These are phyloP conservation scores for Pseudogymnoascus sp. DNA, from an alignment of 2,329 filamentous ascomycete species.

Conservation along the genomic window DNA sequence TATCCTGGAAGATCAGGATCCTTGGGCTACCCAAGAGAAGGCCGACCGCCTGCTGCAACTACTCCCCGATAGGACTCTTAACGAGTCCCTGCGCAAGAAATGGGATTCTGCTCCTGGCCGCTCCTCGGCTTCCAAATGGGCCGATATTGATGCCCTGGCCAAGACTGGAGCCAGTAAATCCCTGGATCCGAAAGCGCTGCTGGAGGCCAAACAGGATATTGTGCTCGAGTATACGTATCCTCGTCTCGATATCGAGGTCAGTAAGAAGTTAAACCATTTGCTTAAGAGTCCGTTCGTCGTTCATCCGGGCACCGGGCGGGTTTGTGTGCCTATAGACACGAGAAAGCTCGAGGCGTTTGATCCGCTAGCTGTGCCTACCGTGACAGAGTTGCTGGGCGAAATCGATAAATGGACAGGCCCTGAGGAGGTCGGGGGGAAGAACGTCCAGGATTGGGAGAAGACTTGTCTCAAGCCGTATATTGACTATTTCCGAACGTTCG, in stretches of 20 bases:
- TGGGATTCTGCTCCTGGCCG: constrained; percentile 81
- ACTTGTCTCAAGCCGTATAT: constrained; percentile 89
- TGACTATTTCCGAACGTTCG: constrained; percentile 78
- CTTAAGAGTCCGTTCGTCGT: constrained; percentile 95
- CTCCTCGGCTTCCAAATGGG: constrained; percentile 75
- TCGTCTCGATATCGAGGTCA: constrained; percentile 91
- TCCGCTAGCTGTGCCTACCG: constrained; percentile 80
- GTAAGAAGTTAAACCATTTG: constrained; percentile 96
- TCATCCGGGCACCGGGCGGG: constrained; percentile 84
- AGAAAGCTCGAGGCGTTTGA: constrained; percentile 71
- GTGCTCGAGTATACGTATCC: constrained; percentile 97
- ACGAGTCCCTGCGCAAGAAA: constrained; percentile 74
- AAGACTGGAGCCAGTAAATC: constrained; percentile 64
- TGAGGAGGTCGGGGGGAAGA: constrained; percentile 37
- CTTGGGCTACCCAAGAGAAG: constrained; percentile 64
- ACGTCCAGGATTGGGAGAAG: constrained; percentile 86
- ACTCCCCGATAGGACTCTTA: constrained; percentile 71
- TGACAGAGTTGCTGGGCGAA: constrained; percentile 70
- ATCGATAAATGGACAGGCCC: constrained; percentile 69
- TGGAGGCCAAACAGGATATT: constrained; percentile 90
- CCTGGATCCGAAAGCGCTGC: constrained; percentile 64
- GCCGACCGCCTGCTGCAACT: constrained; percentile 73
- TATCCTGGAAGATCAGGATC: constrained; percentile 77
- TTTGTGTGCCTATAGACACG: constrained; percentile 91
- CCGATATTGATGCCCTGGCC: constrained; percentile 81